phyloP scores from a whole-genome alignment of 208 protist species.

The Leishmania guyanensis region DNA sequence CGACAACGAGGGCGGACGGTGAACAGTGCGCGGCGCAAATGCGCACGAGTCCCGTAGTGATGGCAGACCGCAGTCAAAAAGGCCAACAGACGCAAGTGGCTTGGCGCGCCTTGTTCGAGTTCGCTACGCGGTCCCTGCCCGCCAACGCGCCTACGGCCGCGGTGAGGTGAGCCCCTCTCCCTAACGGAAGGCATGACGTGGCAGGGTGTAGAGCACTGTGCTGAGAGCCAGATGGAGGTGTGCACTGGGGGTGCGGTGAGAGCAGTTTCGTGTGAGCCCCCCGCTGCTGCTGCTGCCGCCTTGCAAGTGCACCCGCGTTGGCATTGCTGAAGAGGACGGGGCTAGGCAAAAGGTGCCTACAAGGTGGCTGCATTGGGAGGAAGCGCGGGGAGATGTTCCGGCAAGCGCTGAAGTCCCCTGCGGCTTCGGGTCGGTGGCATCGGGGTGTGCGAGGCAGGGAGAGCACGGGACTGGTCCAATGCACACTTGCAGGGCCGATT shows the following conservation, averaged over 20 bases:
- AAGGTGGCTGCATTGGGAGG: no score
- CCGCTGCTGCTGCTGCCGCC: not conserved
- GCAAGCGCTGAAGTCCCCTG: not conserved
- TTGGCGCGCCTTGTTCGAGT: no score
- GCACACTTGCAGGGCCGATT: not conserved
- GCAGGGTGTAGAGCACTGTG: constrained; percentile 19
- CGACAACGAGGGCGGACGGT: not conserved
- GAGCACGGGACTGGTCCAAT: constrained; percentile 1
- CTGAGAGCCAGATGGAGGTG: constrained; percentile 20
- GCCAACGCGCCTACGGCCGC: not conserved
- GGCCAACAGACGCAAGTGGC: not conserved
- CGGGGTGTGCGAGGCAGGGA: not conserved
- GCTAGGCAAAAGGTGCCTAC: no score
- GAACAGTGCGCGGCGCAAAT: not conserved
- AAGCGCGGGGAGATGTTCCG: not conserved
- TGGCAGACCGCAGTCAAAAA: not conserved
- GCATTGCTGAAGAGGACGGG: not conserved
- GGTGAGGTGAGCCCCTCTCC: constrained; percentile 7
- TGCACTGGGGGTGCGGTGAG: constrained; percentile 14
- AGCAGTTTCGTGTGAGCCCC: not conserved
- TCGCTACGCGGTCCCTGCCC: not conserved
- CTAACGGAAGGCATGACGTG: constrained; percentile 10
- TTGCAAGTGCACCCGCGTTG: not conserved
- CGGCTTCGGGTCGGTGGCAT: not conserved
- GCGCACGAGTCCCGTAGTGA: not conserved